Evolutionary conservation across 495 filamentous ascomycete species (phyloP).

Genomic region (Penicillium maclennaniae): DNA sequence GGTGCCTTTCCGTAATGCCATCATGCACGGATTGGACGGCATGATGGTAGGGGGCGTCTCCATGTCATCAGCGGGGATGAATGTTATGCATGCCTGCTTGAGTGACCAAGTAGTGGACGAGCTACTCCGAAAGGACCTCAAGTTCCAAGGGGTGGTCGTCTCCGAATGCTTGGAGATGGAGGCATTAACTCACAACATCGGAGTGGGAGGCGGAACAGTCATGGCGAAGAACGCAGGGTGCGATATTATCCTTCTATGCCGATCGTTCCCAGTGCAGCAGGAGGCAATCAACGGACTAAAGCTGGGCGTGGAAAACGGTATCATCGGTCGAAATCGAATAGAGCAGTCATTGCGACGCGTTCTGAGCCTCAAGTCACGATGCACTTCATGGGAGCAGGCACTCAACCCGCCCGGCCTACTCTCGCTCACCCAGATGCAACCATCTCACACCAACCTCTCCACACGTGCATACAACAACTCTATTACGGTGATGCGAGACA

Average conservation of each 20-base stretch:
- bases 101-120: slow-evolving; percentile 89
- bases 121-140: slow-evolving; percentile 72
- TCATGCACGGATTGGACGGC: slow-evolving; percentile 74
- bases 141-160: slow-evolving; percentile 86
- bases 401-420: slow-evolving; percentile 71
- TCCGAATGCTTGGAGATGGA: slow-evolving; percentile 97
- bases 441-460: slow-evolving; percentile 71
- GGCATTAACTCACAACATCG: slow-evolving; percentile 82
- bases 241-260: slow-evolving; percentile 79
- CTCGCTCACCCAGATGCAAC: slow-evolving; percentile 71
- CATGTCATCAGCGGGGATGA: slow-evolving; percentile 80
- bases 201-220: slow-evolving; percentile 85
- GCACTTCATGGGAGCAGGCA: slow-evolving; percentile 79
- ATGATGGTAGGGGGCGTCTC: slow-evolving; percentile 93
- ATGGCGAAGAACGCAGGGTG: slow-evolving; percentile 94
- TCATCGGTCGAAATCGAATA: slow-evolving; percentile 72
- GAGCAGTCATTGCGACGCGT: slow-evolving; percentile 70
- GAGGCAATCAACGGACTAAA: slow-evolving; percentile 84
- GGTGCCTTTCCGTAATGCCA: slow-evolving; percentile 83
- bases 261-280: slow-evolving; percentile 78
- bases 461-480: slow-evolving; percentile 79
- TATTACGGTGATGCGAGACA: slow-evolving; percentile 82
- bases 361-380: slow-evolving; percentile 68
- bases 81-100: slow-evolving; percentile 87
- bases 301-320: slow-evolving; percentile 77